These are phyloP conservation scores for Fusarium fujikuroi DNA, from an alignment of 2,329 filamentous ascomycete species.

Conservation along the genomic window DNA sequence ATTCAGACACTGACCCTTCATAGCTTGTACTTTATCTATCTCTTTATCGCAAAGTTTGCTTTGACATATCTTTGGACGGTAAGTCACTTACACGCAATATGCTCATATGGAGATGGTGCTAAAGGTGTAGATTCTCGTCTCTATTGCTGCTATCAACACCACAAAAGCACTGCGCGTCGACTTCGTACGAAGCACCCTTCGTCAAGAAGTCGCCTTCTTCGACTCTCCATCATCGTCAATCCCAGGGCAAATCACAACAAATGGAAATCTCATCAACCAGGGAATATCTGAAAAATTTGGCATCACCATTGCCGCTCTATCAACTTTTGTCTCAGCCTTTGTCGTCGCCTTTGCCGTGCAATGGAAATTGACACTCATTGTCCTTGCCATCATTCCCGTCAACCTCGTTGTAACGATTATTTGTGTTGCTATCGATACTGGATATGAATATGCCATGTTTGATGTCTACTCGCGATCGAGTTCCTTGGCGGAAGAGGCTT, in stretches of 20 bases:
- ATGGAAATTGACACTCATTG: constrained; percentile 57
- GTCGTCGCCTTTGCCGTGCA: constrained; percentile 54
- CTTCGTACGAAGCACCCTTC: constrained; percentile 52
- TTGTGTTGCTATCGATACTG: constrained; percentile 53
- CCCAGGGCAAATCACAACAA: constrained; percentile 59
- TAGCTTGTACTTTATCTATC: constrained; percentile 67
- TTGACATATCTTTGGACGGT: constrained; percentile 67
- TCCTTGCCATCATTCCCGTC: constrained; percentile 58
- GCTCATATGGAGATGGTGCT: no score
- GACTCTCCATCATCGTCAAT: constrained; percentile 59
- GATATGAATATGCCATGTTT: constrained; percentile 57
- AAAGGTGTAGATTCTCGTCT: constrained; percentile 48
- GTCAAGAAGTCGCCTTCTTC: constrained; percentile 67
- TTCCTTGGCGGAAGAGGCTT: constrained; percentile 60
- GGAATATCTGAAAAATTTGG: constrained; percentile 60
- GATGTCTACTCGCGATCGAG: constrained; percentile 56
- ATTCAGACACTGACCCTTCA: background rate
- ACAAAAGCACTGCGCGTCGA: constrained; percentile 52
- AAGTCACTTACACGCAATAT: constrained; percentile 14
- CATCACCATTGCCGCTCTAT: constrained; percentile 53
- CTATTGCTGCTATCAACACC: constrained; percentile 51
- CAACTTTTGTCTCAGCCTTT: constrained; percentile 54
- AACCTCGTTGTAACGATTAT: constrained; percentile 54
- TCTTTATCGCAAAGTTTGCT: constrained; percentile 65
- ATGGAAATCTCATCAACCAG: constrained; percentile 57